These are phyloP conservation scores for Prunus mira DNA, from an alignment of 306 rosid genomes.

Conservation along the genomic window DNA sequence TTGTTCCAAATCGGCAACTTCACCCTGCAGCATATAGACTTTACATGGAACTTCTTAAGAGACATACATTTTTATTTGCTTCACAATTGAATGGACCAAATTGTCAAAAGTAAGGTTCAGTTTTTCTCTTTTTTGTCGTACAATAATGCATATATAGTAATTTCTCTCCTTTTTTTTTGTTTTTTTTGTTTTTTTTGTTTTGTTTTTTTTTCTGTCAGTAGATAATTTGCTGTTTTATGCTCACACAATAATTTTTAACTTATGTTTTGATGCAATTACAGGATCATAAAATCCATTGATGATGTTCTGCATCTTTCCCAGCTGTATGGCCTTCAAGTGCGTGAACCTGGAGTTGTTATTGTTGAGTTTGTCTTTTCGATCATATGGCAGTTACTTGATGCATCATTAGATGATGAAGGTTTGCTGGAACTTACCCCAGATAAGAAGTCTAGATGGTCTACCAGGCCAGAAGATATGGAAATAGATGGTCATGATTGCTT, in stretches of 20 bases:
- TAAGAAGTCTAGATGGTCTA: slow-evolving; percentile 61
- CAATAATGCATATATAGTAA: not conserved
- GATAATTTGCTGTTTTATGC: not conserved
- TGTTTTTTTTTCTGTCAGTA: not conserved
- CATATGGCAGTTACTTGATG: slow-evolving; percentile 82
- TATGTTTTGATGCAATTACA: slow-evolving; percentile 40
- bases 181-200: too few species aligned
- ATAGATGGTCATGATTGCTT: slow-evolving; percentile 51
- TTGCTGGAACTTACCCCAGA: slow-evolving; percentile 62
- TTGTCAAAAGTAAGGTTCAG: slow-evolving; percentile 58
- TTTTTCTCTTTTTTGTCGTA: slow-evolving; percentile 10
- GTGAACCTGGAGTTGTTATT: slow-evolving; percentile 75
- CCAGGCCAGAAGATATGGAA: slow-evolving; percentile 55
- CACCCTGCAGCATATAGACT: slow-evolving; percentile 73
- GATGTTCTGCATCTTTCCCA: slow-evolving; percentile 78
- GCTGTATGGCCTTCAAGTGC: slow-evolving; percentile 45
- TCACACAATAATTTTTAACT: slow-evolving; percentile 15
- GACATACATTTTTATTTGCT: slow-evolving; percentile 38
- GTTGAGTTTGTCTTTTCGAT: slow-evolving; percentile 80
- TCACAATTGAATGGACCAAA: slow-evolving; percentile 46
- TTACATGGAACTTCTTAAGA: slow-evolving; percentile 74
- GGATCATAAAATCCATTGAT: slow-evolving; percentile 81
- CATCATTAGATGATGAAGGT: slow-evolving; percentile 84
- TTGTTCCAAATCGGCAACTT: slow-evolving; percentile 58
- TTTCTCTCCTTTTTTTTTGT: not conserved